Evolutionary conservation across 768 basidiomycete genomes (phyloP), one percentile per base, ranked within the genome.

Genomic region (Coprinopsis cinerea): DNA sequence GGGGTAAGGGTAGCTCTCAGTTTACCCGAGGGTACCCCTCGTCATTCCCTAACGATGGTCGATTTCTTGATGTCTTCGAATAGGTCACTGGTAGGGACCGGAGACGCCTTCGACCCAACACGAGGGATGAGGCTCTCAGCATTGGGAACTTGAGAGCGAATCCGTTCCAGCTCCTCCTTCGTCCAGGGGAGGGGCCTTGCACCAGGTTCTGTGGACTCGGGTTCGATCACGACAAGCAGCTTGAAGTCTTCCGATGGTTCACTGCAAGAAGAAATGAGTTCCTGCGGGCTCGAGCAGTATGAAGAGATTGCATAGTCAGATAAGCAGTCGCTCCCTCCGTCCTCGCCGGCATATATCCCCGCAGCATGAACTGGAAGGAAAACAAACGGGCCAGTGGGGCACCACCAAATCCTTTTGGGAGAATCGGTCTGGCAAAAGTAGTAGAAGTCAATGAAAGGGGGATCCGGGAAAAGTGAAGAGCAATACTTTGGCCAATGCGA

Each of bases 341-440:
- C 37, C 7, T 13, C 11, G 9, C 7, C 18, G 18, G 7, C 7
- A 17, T 39, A 32, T 32, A 32, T 20, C 7, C 44, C 44, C n/a
- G 44, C 22, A 3, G 44, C 44, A 22, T 45, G 44, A 22, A 45
- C 15, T 5, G 44, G 44, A 11, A 45, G 26, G 17, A 28, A 25
- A 15, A 5, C 22, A 15, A 45, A 28, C 14, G 14, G 14, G 2
- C 44, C 44, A 17, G 44, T 26, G 5, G 26, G 24, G 44, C 44
- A 45, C 44, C 44, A 45, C 44, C 44, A 45, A 2, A 45, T 28
- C n/a, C 44, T 45, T 17, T 9, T 43, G 4, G 23, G 9, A 14
- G 17, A 34, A 9, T 9, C n/a, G 41, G 15, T 9, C 30, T 34
- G n/a, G n/a, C n/a, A n/a, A n/a, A n/a, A n/a, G n/a, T n/a, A n/a